A percentile compares a stretch with the other conserved stretches of the same genome.
Conservation (phyloP, 257 asterid genomes). For the Cruciata laevipes region DNA sequence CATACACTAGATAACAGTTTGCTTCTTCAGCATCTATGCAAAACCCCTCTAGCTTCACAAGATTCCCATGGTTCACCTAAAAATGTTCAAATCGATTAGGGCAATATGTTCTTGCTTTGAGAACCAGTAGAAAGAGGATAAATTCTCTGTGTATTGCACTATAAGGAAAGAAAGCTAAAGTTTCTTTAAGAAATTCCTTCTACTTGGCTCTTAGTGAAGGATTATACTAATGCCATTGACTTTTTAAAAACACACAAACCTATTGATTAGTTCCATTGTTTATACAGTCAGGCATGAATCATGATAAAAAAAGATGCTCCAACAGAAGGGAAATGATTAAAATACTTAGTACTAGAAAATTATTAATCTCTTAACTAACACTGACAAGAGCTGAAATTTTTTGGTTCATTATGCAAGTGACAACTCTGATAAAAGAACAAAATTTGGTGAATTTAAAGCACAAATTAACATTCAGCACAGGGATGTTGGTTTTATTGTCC, state of each 20-base stretch:
- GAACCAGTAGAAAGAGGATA: background rate
- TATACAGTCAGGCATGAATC: conserved; percentile 4
- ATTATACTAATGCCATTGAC: background rate
- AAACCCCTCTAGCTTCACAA: conserved; percentile 89
- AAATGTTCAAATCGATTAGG: conserved; percentile 1
- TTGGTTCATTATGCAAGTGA: conserved; percentile 4
- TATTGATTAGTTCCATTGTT: background rate
- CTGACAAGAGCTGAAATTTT: conserved; percentile 21
- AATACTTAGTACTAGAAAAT: background rate
- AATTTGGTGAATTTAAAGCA: background rate
- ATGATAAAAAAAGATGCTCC: conserved; percentile 10
- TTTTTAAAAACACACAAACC: background rate
- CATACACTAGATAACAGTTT: conserved; percentile 81
- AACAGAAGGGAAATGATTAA: background rate
- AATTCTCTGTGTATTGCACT: background rate
- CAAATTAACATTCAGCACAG: background rate
- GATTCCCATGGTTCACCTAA: conserved; percentile 94
- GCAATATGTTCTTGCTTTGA: background rate
- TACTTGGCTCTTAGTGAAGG: background rate
- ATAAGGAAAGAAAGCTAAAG: background rate
- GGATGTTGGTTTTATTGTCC: conserved; percentile 3
- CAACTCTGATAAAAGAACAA: background rate
- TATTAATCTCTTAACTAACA: conserved; percentile 8
- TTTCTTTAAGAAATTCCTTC: background rate
- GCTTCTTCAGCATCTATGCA: conserved; percentile 83